Base-by-base conservation (phyloP, 805 yeast species). In the Candida loeiensis region DNA sequence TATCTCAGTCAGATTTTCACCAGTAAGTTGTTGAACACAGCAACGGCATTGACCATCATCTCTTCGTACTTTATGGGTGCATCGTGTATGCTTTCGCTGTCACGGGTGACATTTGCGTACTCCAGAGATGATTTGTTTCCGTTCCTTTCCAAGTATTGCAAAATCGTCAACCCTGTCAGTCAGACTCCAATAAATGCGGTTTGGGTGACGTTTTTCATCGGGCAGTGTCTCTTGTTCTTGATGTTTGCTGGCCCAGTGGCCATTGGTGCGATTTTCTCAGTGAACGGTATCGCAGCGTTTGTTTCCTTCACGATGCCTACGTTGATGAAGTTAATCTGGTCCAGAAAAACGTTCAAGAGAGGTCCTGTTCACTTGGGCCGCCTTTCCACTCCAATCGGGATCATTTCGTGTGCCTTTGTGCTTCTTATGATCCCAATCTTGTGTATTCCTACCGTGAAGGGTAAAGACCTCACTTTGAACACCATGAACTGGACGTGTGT, bases 91-190 rank as follows among this genome's bases (percentile, higher is more conserved):
- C 69, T 78, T 45, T 79, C 85, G 1, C 82, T 83, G 11, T 77
- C 84, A 8, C 66, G 87, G 50, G 85, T 80, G 34, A 73, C 82
- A n/a, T 82, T 67, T 53, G 79, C 86, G 2, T 82, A 80, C 55
- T 73, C 86, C 1, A 71, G 88, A 54, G 88, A 81, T 56, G 80
- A 80, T 12, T 70, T 81, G 49, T 76, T 81, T 60, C 88, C 88
- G 12, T 62, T 71, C 18, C 9, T 28, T 14, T 77, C 84, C 14
- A 61, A 53, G 16, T 51, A 49, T 45, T 74, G 76, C 75, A 65
- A 70, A 46, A 50, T 53, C 14, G 84, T 82, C 37, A 71, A 75
- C 59, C 58, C 62, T 33, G 33, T 40, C 35, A 79, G 85, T 24
- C 62, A 67, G 46, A 82, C 86, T 4, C 89, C 89, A 4, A 67